phyloP scores from a whole-genome alignment of 176 grass and related monocot genomes.

The Rhynchospora tenuis region DNA sequence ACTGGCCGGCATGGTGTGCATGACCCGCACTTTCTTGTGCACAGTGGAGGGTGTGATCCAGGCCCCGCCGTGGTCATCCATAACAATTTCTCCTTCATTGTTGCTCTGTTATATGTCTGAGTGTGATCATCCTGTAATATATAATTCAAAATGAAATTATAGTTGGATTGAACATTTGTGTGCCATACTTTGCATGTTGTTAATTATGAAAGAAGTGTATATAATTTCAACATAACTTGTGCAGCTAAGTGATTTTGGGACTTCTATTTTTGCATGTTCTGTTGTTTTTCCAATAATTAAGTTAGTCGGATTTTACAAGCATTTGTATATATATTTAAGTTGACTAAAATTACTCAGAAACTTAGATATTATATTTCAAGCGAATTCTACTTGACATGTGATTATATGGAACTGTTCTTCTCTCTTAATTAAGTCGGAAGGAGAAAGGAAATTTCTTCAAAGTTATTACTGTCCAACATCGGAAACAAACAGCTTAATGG shows the following conservation, averaged over 20 bases:
- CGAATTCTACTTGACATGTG: neutral
- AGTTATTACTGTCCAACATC: neutral
- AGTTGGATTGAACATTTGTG: neutral
- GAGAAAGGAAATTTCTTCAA: neutral
- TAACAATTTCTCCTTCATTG: neutral
- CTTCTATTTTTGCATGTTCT: too few relatives aligned
- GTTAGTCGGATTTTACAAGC: too few relatives aligned
- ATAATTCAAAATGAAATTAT: neutral
- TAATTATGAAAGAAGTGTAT: neutral
- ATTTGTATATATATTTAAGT: neutral
- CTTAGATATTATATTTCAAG: too few relatives aligned
- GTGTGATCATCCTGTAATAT: neutral
- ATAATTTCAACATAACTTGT: too few relatives aligned
- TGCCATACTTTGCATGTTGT: neutral
- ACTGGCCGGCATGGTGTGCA: slow-evolving; percentile 33
- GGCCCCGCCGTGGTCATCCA: neutral
- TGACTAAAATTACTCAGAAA: neutral
- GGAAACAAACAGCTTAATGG: neutral
- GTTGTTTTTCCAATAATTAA: too few relatives aligned
- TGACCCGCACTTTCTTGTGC: slow-evolving; percentile 19
- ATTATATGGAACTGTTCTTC: neutral
- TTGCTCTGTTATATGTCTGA: neutral
- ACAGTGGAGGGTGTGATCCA: slow-evolving; percentile 21
- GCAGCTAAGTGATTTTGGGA: too few relatives aligned
- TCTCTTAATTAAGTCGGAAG: neutral